Base-by-base conservation (phyloP, 495 filamentous ascomycete genomes). In the Lepraria neglecta region DNA sequence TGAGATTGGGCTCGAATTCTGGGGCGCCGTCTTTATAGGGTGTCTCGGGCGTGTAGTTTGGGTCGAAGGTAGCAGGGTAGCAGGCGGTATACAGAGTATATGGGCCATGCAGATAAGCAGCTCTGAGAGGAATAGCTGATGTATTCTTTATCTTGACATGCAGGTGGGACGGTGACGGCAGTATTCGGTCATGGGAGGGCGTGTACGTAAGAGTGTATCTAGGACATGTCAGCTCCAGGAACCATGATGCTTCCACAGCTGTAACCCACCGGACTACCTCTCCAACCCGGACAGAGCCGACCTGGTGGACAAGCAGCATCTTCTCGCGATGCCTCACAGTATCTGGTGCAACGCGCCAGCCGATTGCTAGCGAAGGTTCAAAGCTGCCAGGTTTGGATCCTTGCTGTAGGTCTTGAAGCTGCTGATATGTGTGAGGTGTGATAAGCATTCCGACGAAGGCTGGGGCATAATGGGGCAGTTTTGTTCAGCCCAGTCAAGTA, bases 1-100 rank as follows among this genome's bases (percentile, higher is more conserved):
- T 98, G 65, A 98, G 82, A 72, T 96, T 89, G 14, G 94, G 92
- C 70, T 98, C 94, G 72, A 92, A 98, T 69, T 95, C 86, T 30
- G 91, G 92, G 4, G 83, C 77, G 58, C 87, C 89, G 74, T 80
- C 76, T 57, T 68, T 68, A 53, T 85, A 78, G 27, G 82, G 78
- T 28, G 82, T 76, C 28, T 86, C 82, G 56, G 85, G 82, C 59
- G 87, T 88, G 62, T 76, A 72, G 69, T 95, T 88, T 4, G 91
- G 90, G 67, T 89, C 82, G 72, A 91, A 97, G 43, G 78, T 80
- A 0, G 85, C 77, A 4, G 91, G 90, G 67, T 91, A 92, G 19
- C 91, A 87, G 45, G 92, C 85, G 10, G 91, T 83, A 64, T 91
- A 89, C 10, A 97, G 79, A 1, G 85, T 95, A 72, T 98, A 98